A percentile compares a stretch with the other conserved stretches of the same genome.
These are phyloP conservation scores for Hymenoscyphus scutula DNA, from an alignment of 2,329 filamentous ascomycete species.

Conservation along the genomic window DNA sequence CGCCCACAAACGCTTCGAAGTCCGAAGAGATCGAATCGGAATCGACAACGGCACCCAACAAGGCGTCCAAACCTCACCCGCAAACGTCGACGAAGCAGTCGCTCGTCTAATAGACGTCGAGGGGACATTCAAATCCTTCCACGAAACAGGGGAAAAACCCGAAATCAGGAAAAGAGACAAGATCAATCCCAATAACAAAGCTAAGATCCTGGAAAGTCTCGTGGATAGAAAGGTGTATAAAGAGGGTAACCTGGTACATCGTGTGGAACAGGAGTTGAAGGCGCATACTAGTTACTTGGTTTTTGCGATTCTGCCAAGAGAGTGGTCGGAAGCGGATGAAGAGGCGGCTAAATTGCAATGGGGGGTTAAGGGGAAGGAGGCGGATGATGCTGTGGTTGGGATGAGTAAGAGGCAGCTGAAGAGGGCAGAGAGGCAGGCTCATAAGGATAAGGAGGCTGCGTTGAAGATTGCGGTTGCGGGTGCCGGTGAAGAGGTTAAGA, in stretches of 20 bases:
- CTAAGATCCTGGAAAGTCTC: slow-evolving; percentile 35
- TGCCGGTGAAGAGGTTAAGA: no score
- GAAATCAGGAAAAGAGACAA: slow-evolving; percentile 28
- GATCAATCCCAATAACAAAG: slow-evolving; percentile 38
- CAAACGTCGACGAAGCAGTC: slow-evolving; percentile 77
- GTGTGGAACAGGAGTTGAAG: slow-evolving; percentile 85
- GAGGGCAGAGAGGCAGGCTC: slow-evolving; percentile 27
- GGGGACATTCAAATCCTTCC: slow-evolving; percentile 63
- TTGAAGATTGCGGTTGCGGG: background rate
- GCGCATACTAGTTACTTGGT: slow-evolving; percentile 96
- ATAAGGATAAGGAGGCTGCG: slow-evolving; percentile 18
- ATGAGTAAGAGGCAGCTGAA: slow-evolving; percentile 31
- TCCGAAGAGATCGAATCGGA: slow-evolving; percentile 77
- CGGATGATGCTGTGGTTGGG: slow-evolving; percentile 18
- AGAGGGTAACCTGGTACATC: slow-evolving; percentile 74
- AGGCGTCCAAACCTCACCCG: slow-evolving; percentile 58
- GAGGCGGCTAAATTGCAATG: slow-evolving; percentile 61
- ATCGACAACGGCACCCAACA: slow-evolving; percentile 55
- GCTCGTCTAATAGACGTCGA: slow-evolving; percentile 71
- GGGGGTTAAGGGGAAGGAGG: slow-evolving; percentile 32
- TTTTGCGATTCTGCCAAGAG: slow-evolving; percentile 83
- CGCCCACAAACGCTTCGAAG: slow-evolving; percentile 72
- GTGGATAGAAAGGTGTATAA: slow-evolving; percentile 59
- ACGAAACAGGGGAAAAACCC: slow-evolving; percentile 40
- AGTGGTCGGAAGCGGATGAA: slow-evolving; percentile 85